These are phyloP conservation scores for Chenopodium formosanum DNA, from an alignment of 148 eudicot species.

Conservation along the genomic window DNA sequence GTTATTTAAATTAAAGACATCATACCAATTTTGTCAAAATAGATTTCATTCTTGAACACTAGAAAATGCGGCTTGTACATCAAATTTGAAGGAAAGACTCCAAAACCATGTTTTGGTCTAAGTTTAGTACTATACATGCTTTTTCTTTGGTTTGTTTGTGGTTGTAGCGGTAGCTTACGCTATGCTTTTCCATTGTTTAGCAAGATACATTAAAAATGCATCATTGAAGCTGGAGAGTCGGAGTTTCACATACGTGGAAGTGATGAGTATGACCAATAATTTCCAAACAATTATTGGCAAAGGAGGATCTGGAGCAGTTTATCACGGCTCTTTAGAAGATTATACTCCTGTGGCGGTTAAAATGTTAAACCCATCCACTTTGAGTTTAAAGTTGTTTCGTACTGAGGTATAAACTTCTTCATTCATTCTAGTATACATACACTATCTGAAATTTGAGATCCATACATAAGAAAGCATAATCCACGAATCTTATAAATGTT, in stretches of 20 bases:
- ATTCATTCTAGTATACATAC: no score
- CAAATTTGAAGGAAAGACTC: no score
- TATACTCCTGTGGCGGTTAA: slow-evolving; percentile 25
- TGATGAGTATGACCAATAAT: slow-evolving; percentile 21
- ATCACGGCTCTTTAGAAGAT: slow-evolving; percentile 19
- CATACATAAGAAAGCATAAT: no score
- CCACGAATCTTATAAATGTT: no score
- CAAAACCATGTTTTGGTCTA: background rate
- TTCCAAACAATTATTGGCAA: slow-evolving; percentile 6
- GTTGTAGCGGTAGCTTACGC: background rate
- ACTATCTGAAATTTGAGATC: no score
- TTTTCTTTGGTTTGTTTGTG: background rate
- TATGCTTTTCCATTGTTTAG: background rate
- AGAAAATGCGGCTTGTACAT: no score
- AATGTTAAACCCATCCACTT: slow-evolving; percentile 6
- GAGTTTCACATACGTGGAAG: slow-evolving; percentile 12
- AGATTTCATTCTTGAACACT: no score
- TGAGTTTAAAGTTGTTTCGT: background rate
- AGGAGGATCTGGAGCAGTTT: slow-evolving; percentile 30
- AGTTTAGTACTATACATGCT: background rate
- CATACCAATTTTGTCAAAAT: no score
- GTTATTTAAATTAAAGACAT: no score
- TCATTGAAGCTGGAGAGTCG: background rate
- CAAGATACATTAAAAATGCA: background rate
- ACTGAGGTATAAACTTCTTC: slow-evolving; percentile 24